phyloP scores from a whole-genome alignment of 139 green algal species.

The Tetradesmus lagerheimii region DNA sequence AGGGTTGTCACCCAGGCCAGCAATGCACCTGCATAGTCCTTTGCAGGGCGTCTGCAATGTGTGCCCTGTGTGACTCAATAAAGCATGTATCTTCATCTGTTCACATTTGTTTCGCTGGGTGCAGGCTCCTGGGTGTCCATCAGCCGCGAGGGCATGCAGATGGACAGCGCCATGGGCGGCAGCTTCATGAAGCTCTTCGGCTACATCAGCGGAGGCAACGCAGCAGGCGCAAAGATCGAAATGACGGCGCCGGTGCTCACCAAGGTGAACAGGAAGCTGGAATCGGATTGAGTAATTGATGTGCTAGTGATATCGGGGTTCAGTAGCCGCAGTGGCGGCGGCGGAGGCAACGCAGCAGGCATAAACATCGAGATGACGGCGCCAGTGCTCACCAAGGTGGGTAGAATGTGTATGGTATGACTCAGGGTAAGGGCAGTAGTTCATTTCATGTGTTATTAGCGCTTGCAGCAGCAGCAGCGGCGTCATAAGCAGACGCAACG shows the following conservation, averaged over 20 bases:
- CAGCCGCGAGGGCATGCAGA: conserved; percentile 28
- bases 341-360: conserved; percentile 5
- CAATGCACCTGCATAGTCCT: background rate
- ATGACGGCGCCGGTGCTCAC: conserved; percentile 42
- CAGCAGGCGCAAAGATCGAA: conserved; percentile 20
- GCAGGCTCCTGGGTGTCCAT: conserved; percentile 37
- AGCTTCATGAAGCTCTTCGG: conserved; percentile 45
- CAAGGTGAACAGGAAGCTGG: background rate
- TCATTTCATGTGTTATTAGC: no score
- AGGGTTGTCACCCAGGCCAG: no score
- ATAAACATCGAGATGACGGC: conserved; percentile 37
- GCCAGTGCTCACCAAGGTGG: background rate
- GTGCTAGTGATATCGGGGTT: no score
- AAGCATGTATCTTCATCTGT: no score
- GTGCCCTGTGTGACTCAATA: no score
- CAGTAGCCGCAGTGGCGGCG: no score
- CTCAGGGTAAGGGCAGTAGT: no score
- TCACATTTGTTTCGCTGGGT: background rate
- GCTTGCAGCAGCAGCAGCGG: no score
- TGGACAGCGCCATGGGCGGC: conserved; percentile 23
- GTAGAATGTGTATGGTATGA: no score
- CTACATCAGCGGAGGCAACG: conserved; percentile 38
- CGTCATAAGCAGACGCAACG: no score
- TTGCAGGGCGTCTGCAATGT: no score
- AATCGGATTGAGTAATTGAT: no score